Conservation (phyloP, 768 basidiomycete species). For the Auricularia heimuer region DNA sequence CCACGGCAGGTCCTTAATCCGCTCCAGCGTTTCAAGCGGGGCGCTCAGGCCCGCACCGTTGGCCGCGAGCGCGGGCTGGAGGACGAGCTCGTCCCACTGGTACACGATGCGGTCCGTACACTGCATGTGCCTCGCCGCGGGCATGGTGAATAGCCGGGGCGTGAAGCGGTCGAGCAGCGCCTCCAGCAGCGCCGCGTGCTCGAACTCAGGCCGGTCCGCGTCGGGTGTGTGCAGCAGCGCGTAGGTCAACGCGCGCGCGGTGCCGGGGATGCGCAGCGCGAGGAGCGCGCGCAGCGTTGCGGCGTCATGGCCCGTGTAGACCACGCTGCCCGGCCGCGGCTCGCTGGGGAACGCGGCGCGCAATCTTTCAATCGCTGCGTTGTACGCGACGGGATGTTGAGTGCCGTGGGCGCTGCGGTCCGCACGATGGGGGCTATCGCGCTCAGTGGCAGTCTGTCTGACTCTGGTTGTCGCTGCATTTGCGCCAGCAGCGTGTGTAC, state of each 20-base stretch:
- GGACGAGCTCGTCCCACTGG: constrained; percentile 62
- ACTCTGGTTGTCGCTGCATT: background rate
- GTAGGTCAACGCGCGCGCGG: background rate
- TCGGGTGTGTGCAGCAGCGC: constrained; percentile 17
- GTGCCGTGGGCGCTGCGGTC: background rate
- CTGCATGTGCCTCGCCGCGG: constrained; percentile 58
- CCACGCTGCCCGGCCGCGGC: background rate
- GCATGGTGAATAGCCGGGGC: constrained; percentile 61
- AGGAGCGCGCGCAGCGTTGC: background rate
- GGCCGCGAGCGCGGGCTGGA: constrained; percentile 50
- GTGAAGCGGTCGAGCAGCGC: constrained; percentile 57
- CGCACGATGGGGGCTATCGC: background rate
- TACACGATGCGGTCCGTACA: constrained; percentile 68
- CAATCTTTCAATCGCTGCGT: background rate
- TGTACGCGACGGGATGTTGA: background rate
- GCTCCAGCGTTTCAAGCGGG: constrained; percentile 61
- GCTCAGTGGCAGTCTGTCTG: background rate
- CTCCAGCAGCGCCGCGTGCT: constrained; percentile 31
- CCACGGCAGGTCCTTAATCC: constrained; percentile 29
- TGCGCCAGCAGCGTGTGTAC: background rate
- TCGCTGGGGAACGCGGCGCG: background rate
- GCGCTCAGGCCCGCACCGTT: constrained; percentile 46
- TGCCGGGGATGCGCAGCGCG: background rate
- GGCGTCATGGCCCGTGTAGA: background rate
- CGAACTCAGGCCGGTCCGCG: constrained; percentile 30